Evolutionary conservation across 1,139 yeast species (phyloP).

Genomic region (Blastobotrys capitulatus): DNA sequence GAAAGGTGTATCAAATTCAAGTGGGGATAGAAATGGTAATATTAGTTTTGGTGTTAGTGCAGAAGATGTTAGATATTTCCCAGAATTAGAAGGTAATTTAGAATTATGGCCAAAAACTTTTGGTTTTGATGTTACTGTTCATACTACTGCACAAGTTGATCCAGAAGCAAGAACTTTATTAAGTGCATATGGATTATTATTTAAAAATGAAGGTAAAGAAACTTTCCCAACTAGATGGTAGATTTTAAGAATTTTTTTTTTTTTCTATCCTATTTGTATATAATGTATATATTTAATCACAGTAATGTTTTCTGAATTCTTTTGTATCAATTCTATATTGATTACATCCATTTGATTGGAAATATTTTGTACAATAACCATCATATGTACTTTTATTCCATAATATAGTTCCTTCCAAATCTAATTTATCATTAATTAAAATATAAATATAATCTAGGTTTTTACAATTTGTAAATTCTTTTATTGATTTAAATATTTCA

Average conservation of each 20-base stretch:
- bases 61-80: constrained; percentile 76
- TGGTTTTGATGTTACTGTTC: constrained; percentile 81
- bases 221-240: constrained; percentile 34
- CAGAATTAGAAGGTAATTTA: constrained; percentile 87
- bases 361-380: constrained; percentile 10
- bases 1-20: constrained; percentile 63
- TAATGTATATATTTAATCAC: not conserved
- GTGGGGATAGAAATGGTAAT: constrained; percentile 86
- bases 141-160: constrained; percentile 87
- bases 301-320: constrained; percentile 5
- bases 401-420: no score
- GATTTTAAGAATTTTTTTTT: not conserved
- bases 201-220: constrained; percentile 45
- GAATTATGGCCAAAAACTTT: constrained; percentile 85
- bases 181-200: constrained; percentile 80
- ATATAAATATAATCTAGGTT: no score
- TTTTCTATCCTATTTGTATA: not conserved
- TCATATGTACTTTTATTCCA: no score
- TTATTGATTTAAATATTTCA: no score
- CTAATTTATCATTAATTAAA: no score
- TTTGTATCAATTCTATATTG: constrained; percentile 6
- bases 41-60: constrained; percentile 78
- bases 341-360: not conserved
- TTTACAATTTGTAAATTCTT: no score
- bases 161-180: constrained; percentile 84